Evolutionary conservation across 768 basidiomycete genomes (phyloP).

Genomic region (Melanogaster broomeanus): DNA sequence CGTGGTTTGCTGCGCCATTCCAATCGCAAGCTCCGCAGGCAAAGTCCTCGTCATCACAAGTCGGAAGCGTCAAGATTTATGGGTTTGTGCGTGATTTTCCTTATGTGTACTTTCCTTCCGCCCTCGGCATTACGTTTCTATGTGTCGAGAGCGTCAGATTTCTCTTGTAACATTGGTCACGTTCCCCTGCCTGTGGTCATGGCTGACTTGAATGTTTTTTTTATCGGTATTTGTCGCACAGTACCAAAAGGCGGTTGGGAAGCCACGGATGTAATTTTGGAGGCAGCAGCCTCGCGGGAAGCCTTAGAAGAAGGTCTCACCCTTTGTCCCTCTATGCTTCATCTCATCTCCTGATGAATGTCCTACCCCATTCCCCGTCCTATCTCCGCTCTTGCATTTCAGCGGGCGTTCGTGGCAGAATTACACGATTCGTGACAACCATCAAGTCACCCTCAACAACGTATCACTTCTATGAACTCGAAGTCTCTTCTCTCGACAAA

Average conservation of each 20-base stretch:
- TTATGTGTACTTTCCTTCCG: slow-evolving; percentile 3
- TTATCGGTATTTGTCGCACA: slow-evolving; percentile 37
- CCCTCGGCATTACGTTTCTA: background rate
- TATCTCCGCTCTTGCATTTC: slow-evolving; percentile 29
- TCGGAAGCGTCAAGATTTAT: slow-evolving; percentile 74
- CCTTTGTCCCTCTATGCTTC: slow-evolving; percentile 76
- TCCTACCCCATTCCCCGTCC: slow-evolving; percentile 42
- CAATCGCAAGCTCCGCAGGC: slow-evolving; percentile 69
- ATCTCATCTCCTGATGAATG: slow-evolving; percentile 68
- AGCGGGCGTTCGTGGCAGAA: slow-evolving; percentile 88
- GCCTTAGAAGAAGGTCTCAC: slow-evolving; percentile 96
- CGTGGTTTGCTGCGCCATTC: slow-evolving; percentile 90
- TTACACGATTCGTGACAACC: slow-evolving; percentile 83
- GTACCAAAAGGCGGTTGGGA: slow-evolving; percentile 97
- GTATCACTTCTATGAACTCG: slow-evolving; percentile 91
- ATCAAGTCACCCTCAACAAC: slow-evolving; percentile 77
- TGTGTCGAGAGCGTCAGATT: slow-evolving; percentile 2
- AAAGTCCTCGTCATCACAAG: slow-evolving; percentile 85
- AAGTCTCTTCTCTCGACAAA: slow-evolving; percentile 72
- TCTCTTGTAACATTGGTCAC: background rate
- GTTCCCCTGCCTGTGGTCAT: background rate
- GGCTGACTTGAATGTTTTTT: slow-evolving; percentile 7
- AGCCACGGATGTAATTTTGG: slow-evolving; percentile 73
- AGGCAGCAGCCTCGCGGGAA: slow-evolving; percentile 89
- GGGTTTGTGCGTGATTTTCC: slow-evolving; percentile 78